Conservation (phyloP, 73 alveolate genomes). For the Paramecium biaurelia region DNA sequence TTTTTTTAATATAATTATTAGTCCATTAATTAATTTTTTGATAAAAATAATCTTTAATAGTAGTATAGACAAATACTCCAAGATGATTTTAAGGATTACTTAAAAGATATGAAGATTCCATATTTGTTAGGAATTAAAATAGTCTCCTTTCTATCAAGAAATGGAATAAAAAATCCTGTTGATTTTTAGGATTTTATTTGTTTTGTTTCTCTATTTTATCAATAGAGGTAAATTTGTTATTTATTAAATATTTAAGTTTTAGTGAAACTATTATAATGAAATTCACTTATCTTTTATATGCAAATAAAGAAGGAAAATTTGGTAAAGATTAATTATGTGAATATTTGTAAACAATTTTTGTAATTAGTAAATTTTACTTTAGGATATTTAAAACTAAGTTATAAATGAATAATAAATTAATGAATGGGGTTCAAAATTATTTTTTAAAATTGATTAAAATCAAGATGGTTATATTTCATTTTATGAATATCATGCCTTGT, state of each 20-base stretch:
- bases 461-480: slow-evolving; percentile 37
- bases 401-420: background rate
- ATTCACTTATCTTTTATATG: background rate
- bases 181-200: slow-evolving; percentile 21
- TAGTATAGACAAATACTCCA: background rate
- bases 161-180: slow-evolving; percentile 12
- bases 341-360: background rate
- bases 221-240: background rate
- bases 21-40: background rate
- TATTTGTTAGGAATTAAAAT: background rate
- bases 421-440: background rate
- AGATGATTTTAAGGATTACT: slow-evolving; percentile 1
- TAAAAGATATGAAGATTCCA: background rate
- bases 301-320: background rate
- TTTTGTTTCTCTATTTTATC: background rate
- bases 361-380: background rate
- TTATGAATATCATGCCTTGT: background rate
- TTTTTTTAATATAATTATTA: background rate
- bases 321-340: background rate
- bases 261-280: background rate
- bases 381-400: background rate
- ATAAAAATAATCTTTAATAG: background rate
- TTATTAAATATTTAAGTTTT: background rate
- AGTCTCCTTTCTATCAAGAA: background rate
- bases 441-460: slow-evolving; percentile 11